A percentile compares a stretch with the other conserved stretches of the same genome.
phyloP scores from a whole-genome alignment of 176 grass and related monocot genomes.

The Bolboschoenus planiculmis region DNA sequence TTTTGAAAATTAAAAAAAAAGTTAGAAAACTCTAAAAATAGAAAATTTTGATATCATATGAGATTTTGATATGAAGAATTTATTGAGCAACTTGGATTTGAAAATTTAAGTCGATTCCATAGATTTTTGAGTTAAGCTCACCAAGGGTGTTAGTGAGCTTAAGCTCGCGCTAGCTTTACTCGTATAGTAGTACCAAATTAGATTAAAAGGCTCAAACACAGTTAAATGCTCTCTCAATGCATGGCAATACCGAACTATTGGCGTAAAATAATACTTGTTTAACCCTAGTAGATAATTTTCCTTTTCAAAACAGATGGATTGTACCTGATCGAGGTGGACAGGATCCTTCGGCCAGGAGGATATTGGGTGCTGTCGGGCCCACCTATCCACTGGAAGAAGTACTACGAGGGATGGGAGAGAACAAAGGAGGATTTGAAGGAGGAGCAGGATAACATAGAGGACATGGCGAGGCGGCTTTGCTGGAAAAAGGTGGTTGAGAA shows the following conservation, averaged over 20 bases:
- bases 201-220: background rate
- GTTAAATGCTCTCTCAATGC: background rate
- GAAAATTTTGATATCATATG: no score
- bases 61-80: no score
- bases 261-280: background rate
- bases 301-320: slow-evolving; percentile 55
- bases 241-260: background rate
- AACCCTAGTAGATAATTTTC: background rate
- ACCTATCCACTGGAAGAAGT: slow-evolving; percentile 85
- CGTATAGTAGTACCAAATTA: no score
- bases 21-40: no score
- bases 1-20: no score
- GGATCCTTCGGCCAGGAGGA: slow-evolving; percentile 86
- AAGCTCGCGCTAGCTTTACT: no score
- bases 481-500: slow-evolving; percentile 86
- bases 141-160: no score
- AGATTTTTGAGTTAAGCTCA: no score
- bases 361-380: slow-evolving; percentile 91
- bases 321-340: slow-evolving; percentile 79
- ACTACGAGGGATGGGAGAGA: slow-evolving; percentile 73
- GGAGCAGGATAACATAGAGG: slow-evolving; percentile 86
- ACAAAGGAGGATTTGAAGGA: slow-evolving; percentile 68
- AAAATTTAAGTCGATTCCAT: no score
- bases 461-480: slow-evolving; percentile 61
- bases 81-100: no score